Percentiles rank a stretch among this genome's conserved stretches.
Conservation (phyloP, 805 yeast genomes). For the Yarrowia sp. region DNA sequence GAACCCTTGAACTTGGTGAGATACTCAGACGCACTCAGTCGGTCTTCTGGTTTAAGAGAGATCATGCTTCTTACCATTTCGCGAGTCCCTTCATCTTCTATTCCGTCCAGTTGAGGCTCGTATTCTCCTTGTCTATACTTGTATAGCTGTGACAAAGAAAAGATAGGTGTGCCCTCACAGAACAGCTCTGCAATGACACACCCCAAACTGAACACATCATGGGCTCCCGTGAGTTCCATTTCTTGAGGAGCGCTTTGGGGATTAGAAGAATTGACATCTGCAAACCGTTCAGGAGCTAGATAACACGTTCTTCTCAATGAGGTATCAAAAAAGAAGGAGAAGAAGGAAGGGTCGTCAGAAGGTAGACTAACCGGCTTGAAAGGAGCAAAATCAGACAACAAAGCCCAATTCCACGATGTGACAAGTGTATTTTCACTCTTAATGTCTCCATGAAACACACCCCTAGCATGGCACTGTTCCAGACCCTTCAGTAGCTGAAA, state of each 20-base stretch:
- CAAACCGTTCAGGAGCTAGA: conserved; percentile 91
- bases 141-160: conserved; percentile 85
- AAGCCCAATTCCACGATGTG: conserved; percentile 87
- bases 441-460: conserved; percentile 85
- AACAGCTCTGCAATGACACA: conserved; percentile 92
- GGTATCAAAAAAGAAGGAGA: conserved; percentile 89
- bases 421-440: conserved; percentile 88
- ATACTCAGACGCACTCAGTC: conserved; percentile 64
- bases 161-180: conserved; percentile 83
- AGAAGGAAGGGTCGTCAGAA: conserved; percentile 91
- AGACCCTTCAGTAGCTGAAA: conserved; percentile 78
- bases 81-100: conserved; percentile 60
- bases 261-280: conserved; percentile 36
- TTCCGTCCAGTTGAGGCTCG: conserved; percentile 65
- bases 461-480: conserved; percentile 65
- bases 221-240: conserved; percentile 51
- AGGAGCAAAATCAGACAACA: conserved; percentile 81
- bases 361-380: conserved; percentile 87
- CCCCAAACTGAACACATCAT: conserved; percentile 63
- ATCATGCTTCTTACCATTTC: conserved; percentile 70
- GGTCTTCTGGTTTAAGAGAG: conserved; percentile 62
- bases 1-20: conserved; percentile 58
- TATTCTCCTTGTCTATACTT: conserved; percentile 76
- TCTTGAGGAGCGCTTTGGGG: conserved; percentile 44
- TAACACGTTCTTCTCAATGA: conserved; percentile 87